Percentiles rank a stretch among this genome's conserved stretches.
These are phyloP conservation scores for Xylaria sp. DNA, from an alignment of 2,329 filamentous ascomycete species.

Conservation along the genomic window DNA sequence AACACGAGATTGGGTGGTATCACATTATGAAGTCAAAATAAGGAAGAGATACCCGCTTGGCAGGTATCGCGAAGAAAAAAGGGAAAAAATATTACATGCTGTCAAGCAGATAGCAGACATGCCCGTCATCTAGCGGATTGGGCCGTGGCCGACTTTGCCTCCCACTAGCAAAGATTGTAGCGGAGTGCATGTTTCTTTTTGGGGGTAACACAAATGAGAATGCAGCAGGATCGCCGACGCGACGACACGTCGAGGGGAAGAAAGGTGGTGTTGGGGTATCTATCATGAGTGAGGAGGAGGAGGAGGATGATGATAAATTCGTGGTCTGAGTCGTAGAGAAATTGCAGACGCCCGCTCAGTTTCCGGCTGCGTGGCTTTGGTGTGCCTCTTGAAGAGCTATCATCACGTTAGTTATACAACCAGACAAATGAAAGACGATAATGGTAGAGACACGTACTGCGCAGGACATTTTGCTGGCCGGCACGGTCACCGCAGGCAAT, in stretches of 20 bases:
- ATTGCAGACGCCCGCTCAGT: constrained; percentile 42
- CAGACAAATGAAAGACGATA: neutral
- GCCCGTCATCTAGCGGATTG: constrained; percentile 21
- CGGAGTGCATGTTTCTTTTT: constrained; percentile 22
- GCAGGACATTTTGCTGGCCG: constrained; percentile 66
- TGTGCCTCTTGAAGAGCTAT: constrained; percentile 58
- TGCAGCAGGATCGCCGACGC: constrained; percentile 35
- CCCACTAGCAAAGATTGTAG: constrained; percentile 27
- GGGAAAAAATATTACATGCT: constrained; percentile 40
- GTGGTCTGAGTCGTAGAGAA: constrained; percentile 22
- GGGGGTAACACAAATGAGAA: constrained; percentile 46
- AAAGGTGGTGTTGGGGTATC: constrained; percentile 44
- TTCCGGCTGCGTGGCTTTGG: constrained; percentile 50
- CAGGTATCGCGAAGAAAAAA: constrained; percentile 21
- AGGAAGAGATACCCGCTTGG: constrained; percentile 2
- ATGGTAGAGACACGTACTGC: constrained; percentile 57
- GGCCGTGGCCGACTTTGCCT: constrained; percentile 27
- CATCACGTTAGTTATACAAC: constrained; percentile 43
- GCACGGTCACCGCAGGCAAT: constrained; percentile 72
- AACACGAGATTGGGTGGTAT: constrained; percentile 28
- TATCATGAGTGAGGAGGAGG: constrained; percentile 44
- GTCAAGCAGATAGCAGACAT: constrained; percentile 38
- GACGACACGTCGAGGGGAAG: constrained; percentile 35
- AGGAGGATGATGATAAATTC: constrained; percentile 36
- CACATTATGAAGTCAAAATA: constrained; percentile 27